phyloP scores from a whole-genome alignment of 306 rosid species.

The Hippophae gyantsensis region DNA sequence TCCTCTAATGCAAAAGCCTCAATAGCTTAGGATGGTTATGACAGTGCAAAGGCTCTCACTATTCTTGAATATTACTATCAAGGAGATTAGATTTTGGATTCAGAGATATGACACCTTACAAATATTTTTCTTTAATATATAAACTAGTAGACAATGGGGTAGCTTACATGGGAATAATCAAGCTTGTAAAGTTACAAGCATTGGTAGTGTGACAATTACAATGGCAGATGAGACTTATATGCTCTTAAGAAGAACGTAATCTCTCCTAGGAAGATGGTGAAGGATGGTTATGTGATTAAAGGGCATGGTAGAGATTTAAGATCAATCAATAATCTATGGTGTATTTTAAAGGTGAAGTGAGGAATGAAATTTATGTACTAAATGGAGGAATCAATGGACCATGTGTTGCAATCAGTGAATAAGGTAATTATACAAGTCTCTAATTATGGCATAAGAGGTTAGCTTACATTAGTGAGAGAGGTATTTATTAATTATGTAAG shows the following conservation, averaged over 20 bases:
- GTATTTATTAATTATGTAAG: no score
- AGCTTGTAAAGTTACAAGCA: no score
- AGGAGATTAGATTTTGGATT: not conserved
- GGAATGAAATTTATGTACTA: not conserved
- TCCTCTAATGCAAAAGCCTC: not conserved
- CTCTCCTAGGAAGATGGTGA: no score
- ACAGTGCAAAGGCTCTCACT: not conserved
- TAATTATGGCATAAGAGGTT: not conserved
- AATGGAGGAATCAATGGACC: not conserved
- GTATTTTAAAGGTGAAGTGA: not conserved
- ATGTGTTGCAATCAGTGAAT: not conserved
- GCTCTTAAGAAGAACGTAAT: no score
- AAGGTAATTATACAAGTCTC: not conserved
- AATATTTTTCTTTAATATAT: no score
- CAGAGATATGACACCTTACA: not conserved
- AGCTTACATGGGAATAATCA: no score
- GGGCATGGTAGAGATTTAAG: no score
- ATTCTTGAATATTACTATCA: no score
- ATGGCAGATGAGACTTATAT: no score
- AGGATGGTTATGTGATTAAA: no score
- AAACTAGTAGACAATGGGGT: not conserved
- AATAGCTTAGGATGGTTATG: not conserved
- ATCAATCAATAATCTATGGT: no score
- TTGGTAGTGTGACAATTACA: no score
- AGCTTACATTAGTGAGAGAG: not conserved